A percentile compares a stretch with the other conserved stretches of the same genome.
Evolutionary conservation across 1,284 basidiomycete species (phyloP).

Genomic region (Tilletia indica): DNA sequence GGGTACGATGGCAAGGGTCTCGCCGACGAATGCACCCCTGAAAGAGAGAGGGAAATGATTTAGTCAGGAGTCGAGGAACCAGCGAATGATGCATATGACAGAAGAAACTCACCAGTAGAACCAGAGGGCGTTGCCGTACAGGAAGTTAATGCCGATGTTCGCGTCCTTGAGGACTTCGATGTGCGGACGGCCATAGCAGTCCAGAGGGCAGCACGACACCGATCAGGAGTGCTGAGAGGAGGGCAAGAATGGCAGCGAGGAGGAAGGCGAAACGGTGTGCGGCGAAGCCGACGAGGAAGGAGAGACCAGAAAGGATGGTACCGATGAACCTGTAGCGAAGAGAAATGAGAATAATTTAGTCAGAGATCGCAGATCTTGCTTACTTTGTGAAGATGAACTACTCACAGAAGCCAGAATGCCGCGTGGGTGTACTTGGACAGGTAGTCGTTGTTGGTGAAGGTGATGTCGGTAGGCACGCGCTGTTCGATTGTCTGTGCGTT

Average conservation of each 20-base stretch:
- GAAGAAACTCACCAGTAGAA: constrained; percentile 45
- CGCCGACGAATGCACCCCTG: constrained; percentile 17
- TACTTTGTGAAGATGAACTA: neutral
- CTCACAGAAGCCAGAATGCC: constrained; percentile 39
- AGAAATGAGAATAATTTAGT: neutral
- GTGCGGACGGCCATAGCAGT: constrained; percentile 47
- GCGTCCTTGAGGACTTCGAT: constrained; percentile 24
- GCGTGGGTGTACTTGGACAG: constrained; percentile 39
- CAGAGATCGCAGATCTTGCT: too few species aligned
- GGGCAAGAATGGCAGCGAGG: constrained; percentile 39
- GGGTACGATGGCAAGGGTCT: constrained; percentile 34
- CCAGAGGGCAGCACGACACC: constrained; percentile 42
- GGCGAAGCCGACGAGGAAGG: constrained; percentile 45
- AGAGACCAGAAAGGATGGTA: constrained; percentile 43
- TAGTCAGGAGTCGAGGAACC: too few species aligned
- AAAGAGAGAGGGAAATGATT: neutral
- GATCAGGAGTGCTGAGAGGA: constrained; percentile 39
- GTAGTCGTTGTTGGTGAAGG: constrained; percentile 36
- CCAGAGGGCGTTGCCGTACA: constrained; percentile 52
- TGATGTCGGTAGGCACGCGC: constrained; percentile 22
- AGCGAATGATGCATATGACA: too few species aligned
- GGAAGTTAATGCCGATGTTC: constrained; percentile 24
- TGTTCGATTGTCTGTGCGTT: constrained; percentile 22
- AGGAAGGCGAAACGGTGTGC: constrained; percentile 47
- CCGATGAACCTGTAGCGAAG: constrained; percentile 36